Percentiles rank a stretch among this genome's conserved stretches.
Evolutionary conservation across 768 basidiomycete species (phyloP).

Genomic region (Epithele typhae): DNA sequence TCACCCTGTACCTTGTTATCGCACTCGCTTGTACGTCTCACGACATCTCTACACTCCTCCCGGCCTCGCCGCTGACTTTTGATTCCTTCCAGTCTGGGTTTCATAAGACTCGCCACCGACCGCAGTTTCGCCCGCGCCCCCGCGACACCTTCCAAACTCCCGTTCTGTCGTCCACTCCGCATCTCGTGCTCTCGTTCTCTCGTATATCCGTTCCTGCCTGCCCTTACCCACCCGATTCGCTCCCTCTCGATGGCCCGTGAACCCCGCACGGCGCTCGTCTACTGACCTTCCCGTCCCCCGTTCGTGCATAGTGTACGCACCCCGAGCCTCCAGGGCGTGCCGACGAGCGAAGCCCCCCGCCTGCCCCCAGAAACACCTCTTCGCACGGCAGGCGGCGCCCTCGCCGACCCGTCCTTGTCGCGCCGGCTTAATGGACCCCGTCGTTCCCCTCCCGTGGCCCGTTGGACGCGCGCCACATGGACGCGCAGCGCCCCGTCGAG

Average conservation of each 20-base stretch:
- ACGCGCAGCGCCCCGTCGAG: too few species aligned
- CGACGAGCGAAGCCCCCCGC: background rate
- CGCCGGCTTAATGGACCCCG: background rate
- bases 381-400: too few species aligned
- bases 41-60: background rate
- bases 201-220: too few species aligned
- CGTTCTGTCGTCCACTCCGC: background rate
- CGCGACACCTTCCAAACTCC: background rate
- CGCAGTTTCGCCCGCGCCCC: background rate
- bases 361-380: too few species aligned
- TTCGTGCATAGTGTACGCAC: background rate
- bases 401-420: background rate
- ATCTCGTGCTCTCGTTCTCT: background rate
- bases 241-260: too few species aligned
- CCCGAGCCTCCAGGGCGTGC: background rate
- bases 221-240: background rate
- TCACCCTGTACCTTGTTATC: constrained; percentile 75
- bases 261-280: background rate
- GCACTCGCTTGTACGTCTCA: constrained; percentile 67
- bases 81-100: constrained; percentile 36
- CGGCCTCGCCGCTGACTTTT: constrained; percentile 3
- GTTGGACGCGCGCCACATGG: too few species aligned
- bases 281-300: background rate
- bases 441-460: too few species aligned
- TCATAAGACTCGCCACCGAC: constrained; percentile 24